Percentiles rank a stretch among this genome's conserved stretches.
These are phyloP conservation scores for Sordariomycetes sp. DNA, from an alignment of 2,329 filamentous ascomycete genomes.

Conservation along the genomic window DNA sequence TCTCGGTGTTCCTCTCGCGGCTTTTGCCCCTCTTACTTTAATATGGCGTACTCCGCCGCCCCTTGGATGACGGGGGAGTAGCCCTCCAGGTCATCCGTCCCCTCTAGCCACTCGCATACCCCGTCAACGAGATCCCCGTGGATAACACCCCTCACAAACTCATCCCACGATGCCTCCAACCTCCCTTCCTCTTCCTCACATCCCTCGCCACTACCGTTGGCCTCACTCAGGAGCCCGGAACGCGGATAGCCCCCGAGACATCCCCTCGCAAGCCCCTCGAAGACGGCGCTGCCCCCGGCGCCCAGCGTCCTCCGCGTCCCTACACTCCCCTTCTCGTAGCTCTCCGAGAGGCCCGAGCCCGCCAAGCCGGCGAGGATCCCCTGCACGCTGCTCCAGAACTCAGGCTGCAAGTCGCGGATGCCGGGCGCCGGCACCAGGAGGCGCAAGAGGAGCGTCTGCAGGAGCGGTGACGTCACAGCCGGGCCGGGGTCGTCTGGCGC, in stretches of 20 bases:
- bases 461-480: constrained; percentile 42
- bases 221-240: not conserved
- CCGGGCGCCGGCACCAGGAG: constrained; percentile 58
- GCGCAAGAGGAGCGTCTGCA: constrained; percentile 57
- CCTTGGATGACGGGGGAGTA: constrained; percentile 53
- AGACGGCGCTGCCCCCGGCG: constrained; percentile 57
- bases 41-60: constrained; percentile 53
- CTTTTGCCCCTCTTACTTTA: constrained; percentile 44
- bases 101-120: constrained; percentile 48
- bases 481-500: constrained; percentile 14
- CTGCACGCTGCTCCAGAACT: constrained; percentile 56
- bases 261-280: constrained; percentile 60
- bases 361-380: constrained; percentile 51
- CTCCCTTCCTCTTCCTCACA: constrained; percentile 45
- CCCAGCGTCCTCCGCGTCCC: constrained; percentile 66
- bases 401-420: constrained; percentile 46
- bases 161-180: constrained; percentile 53
- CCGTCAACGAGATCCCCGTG: constrained; percentile 59
- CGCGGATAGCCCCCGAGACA: constrained; percentile 48
- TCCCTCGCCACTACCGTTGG: constrained; percentile 29
- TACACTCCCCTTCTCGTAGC: constrained; percentile 68
- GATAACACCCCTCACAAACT: constrained; percentile 53
- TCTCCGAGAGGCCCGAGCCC: constrained; percentile 63
- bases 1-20: no score
- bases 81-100: constrained; percentile 51